phyloP scores from a whole-genome alignment of 805 yeast genomes.

The Saturnispora hagleri region DNA sequence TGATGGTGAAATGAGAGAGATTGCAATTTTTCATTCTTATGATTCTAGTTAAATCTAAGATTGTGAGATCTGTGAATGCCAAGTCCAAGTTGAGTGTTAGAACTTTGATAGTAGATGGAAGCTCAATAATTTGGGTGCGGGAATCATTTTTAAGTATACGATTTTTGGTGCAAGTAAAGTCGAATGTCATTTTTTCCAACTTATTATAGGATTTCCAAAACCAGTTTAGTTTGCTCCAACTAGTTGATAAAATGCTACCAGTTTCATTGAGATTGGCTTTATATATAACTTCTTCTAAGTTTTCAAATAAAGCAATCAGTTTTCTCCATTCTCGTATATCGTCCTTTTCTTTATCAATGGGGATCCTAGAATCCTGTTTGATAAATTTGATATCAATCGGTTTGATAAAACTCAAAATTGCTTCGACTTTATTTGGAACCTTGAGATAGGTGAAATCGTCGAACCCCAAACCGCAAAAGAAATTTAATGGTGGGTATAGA shows the following conservation, averaged over 20 bases:
- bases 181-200: not conserved
- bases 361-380: not conserved
- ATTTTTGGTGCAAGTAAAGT: not conserved
- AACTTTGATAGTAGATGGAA: not conserved
- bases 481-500: not conserved
- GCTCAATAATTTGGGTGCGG: not conserved
- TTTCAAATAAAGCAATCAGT: not conserved
- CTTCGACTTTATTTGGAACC: not conserved
- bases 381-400: not conserved
- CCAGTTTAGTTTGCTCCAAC: constrained; percentile 3
- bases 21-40: not conserved
- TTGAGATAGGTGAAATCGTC: not conserved
- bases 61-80: not conserved
- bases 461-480: not conserved
- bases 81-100: not conserved
- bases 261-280: not conserved
- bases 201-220: constrained; percentile 2
- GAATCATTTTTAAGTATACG: not conserved
- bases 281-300: not conserved
- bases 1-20: not conserved
- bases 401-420: not conserved
- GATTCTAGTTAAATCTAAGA: not conserved
- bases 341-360: not conserved
- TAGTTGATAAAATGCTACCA: not conserved
- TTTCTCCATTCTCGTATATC: constrained; percentile 1